Conservation (phyloP, 1,284 basidiomycete genomes). For the Ganoderma boninense region DNA sequence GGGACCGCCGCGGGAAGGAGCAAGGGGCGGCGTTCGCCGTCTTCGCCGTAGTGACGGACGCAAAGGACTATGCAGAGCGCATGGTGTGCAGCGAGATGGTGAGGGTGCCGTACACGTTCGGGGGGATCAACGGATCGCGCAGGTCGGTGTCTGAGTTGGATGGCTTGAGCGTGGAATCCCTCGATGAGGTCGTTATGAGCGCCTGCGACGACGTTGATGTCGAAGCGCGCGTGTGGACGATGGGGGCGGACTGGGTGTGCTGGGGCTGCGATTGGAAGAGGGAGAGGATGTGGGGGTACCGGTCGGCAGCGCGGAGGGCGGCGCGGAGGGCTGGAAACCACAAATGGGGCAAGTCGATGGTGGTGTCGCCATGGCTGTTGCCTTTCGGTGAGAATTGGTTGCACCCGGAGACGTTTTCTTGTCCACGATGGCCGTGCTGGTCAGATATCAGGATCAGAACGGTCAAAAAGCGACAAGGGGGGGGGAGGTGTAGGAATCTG, state of each 20-base stretch:
- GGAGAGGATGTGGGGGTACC: not conserved
- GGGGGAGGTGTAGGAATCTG: no score
- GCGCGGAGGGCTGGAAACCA: conserved; percentile 17
- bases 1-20: conserved; percentile 32
- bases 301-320: conserved; percentile 7
- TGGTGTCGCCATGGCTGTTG: not conserved
- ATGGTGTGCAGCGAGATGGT: conserved; percentile 25
- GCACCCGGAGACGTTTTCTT: no score
- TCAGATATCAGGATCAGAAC: conserved; percentile 12
- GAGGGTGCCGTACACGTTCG: conserved; percentile 57
- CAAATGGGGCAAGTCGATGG: conserved; percentile 1
- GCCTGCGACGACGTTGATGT: not conserved
- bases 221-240: not conserved
- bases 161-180: not conserved
- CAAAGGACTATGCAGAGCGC: conserved; percentile 21
- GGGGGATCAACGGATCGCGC: conserved; percentile 47
- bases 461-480: no score
- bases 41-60: conserved; percentile 14
- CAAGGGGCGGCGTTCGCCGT: conserved; percentile 34
- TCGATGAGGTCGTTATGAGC: no score
- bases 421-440: conserved; percentile 28
- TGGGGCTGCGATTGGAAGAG: no score
- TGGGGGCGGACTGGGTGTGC: not conserved
- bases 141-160: not conserved
- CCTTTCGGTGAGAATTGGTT: conserved; percentile 1